Evolutionary conservation across 2,329 filamentous ascomycete species (phyloP).

Genomic region (Exophiala viscosa): DNA sequence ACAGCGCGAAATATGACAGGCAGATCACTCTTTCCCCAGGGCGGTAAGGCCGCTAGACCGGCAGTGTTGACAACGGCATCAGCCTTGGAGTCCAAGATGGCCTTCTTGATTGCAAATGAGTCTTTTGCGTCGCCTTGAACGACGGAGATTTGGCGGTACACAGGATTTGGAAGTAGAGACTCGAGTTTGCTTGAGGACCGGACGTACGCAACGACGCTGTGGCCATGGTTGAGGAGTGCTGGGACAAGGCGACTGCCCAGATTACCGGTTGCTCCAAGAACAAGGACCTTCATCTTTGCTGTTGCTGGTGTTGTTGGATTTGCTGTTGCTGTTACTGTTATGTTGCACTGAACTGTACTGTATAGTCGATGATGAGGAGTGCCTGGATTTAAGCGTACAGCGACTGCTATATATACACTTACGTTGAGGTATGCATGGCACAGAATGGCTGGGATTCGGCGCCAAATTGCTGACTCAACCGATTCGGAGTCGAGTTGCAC

Average conservation of each 20-base stretch:
- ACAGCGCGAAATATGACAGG: slow-evolving; percentile 38
- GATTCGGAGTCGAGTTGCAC: no score
- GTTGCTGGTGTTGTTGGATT: not conserved
- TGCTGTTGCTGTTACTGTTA: no score
- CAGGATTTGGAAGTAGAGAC: slow-evolving; percentile 33
- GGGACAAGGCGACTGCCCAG: slow-evolving; percentile 37
- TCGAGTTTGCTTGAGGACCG: slow-evolving; percentile 39
- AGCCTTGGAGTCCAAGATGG: slow-evolving; percentile 37
- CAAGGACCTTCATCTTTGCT: slow-evolving; percentile 39
- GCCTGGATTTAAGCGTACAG: no score
- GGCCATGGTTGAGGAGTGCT: slow-evolving; percentile 34
- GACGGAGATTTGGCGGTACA: slow-evolving; percentile 34
- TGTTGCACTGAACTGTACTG: no score
- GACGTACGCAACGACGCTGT: slow-evolving; percentile 40
- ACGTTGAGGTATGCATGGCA: no score
- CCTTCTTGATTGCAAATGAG: slow-evolving; percentile 33
- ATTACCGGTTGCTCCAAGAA: slow-evolving; percentile 41
- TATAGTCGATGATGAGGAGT: no score
- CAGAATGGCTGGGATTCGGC: no score
- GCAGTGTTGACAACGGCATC: slow-evolving; percentile 42
- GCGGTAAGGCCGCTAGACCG: slow-evolving; percentile 37
- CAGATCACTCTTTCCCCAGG: slow-evolving; percentile 37
- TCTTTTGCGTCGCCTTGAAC: slow-evolving; percentile 40
- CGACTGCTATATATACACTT: no score
- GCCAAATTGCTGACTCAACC: no score